Evolutionary conservation across 441 rosid species (phyloP).

Genomic region (Populus hybrid): DNA sequence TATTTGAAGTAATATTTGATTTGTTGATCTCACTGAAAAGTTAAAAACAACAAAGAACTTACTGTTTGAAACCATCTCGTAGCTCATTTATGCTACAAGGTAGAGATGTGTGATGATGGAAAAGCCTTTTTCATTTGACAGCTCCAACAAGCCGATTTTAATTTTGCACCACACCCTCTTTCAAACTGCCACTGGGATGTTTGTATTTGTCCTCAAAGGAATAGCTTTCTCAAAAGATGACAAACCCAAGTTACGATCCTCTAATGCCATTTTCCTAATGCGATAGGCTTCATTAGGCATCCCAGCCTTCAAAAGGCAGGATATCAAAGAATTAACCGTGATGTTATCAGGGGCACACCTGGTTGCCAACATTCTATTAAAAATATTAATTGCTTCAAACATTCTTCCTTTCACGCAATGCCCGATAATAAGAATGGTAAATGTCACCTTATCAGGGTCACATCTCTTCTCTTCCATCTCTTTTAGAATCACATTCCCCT

Average conservation of each 20-base stretch:
- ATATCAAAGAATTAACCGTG: conserved; percentile 53
- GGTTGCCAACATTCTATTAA: conserved; percentile 65
- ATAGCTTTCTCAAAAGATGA: conserved; percentile 31
- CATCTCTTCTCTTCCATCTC: conserved; percentile 79
- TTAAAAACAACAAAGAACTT: conserved; percentile 16
- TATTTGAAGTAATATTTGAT: background rate
- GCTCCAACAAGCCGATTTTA: conserved; percentile 8
- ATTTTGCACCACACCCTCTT: conserved; percentile 10
- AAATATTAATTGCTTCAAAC: conserved; percentile 67
- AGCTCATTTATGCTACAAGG: conserved; percentile 10
- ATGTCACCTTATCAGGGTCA: conserved; percentile 78
- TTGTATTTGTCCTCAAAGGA: conserved; percentile 31
- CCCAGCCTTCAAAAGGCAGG: conserved; percentile 85
- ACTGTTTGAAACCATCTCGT: conserved; percentile 12
- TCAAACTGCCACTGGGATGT: conserved; percentile 54
- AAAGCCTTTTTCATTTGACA: background rate
- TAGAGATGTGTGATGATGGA: conserved; percentile 15
- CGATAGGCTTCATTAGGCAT: conserved; percentile 71
- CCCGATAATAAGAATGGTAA: conserved; percentile 82
- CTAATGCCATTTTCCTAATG: conserved; percentile 35
- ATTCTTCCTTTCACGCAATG: conserved; percentile 90
- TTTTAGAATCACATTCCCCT: conserved; percentile 58
- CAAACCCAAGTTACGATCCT: conserved; percentile 32
- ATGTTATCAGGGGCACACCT: conserved; percentile 75
- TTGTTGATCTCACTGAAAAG: background rate